phyloP scores from a whole-genome alignment of 2,329 filamentous ascomycete genomes.

The Chaetomium strumarium region DNA sequence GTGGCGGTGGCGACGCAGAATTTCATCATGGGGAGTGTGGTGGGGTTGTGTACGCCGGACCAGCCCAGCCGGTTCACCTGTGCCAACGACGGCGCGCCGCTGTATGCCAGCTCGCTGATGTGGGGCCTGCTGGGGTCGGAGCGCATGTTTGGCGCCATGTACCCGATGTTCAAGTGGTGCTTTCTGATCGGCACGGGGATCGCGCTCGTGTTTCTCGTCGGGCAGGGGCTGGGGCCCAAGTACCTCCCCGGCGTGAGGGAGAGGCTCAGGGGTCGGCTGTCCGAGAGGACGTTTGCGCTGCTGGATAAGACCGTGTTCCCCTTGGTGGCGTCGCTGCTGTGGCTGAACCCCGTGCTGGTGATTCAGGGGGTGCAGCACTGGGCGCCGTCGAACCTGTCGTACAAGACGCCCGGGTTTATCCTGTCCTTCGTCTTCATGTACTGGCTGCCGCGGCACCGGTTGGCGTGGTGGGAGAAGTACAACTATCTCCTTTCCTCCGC shows the following conservation, averaged over 20 bases:
- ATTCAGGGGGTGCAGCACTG: slow-evolving; percentile 40
- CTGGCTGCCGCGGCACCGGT: slow-evolving; percentile 33
- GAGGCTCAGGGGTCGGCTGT: slow-evolving; percentile 28
- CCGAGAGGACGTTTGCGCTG: slow-evolving; percentile 28
- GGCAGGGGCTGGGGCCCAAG: slow-evolving; percentile 31
- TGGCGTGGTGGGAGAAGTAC: slow-evolving; percentile 43
- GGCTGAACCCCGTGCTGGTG: slow-evolving; percentile 37
- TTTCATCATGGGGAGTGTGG: slow-evolving; percentile 37
- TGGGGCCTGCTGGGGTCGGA: slow-evolving; percentile 33
- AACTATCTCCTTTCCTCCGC: slow-evolving; percentile 41
- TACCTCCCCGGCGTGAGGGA: slow-evolving; percentile 33
- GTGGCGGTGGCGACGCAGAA: slow-evolving; percentile 37
- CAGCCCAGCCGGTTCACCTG: slow-evolving; percentile 30
- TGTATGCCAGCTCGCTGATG: slow-evolving; percentile 32
- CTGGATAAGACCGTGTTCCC: slow-evolving; percentile 35
- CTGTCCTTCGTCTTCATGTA: slow-evolving; percentile 40
- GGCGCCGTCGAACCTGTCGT: slow-evolving; percentile 38
- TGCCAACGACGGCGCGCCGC: slow-evolving; percentile 27
- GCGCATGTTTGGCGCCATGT: slow-evolving; percentile 37
- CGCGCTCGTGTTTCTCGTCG: slow-evolving; percentile 33
- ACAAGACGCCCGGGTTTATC: slow-evolving; percentile 39
- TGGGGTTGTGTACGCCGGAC: slow-evolving; percentile 25
- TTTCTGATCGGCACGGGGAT: slow-evolving; percentile 37
- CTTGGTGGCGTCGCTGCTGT: slow-evolving; percentile 34
- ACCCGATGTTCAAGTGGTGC: slow-evolving; percentile 40